These are phyloP conservation scores for Umbelopsis sp. DNA, from an alignment of 371 early-diverging fungal genomes.

Conservation along the genomic window DNA sequence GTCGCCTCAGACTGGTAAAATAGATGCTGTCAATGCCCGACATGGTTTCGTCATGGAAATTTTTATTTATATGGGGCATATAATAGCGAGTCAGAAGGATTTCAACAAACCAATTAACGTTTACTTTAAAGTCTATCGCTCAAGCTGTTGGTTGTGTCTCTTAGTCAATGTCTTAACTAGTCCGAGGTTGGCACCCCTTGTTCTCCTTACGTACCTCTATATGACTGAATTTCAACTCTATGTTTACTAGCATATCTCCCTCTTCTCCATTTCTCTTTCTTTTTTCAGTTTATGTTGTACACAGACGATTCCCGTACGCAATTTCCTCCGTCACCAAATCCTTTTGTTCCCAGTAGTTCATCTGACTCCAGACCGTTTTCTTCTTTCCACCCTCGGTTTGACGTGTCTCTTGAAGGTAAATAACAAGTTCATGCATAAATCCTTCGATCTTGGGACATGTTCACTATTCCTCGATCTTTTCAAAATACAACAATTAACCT, in stretches of 20 bases:
- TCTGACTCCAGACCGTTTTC: not conserved
- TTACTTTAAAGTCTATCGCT: not conserved
- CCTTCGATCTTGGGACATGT: not conserved
- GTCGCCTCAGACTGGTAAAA: not conserved
- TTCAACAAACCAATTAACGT: not conserved
- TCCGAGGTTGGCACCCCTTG: constrained; percentile 20
- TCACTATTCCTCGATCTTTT: no score
- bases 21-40: not conserved
- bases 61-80: not conserved
- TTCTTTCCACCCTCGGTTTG: not conserved
- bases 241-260: constrained; percentile 15
- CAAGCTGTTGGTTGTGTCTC: constrained; percentile 15
- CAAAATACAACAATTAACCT: no score
- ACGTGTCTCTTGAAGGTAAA: constrained; percentile 6
- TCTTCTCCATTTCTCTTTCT: not conserved
- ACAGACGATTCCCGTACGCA: constrained; percentile 10
- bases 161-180: constrained; percentile 6
- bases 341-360: not conserved
- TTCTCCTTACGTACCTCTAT: constrained; percentile 17
- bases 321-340: constrained; percentile 15
- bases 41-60: constrained; percentile 1
- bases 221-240: constrained; percentile 12
- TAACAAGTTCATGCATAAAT: not conserved
- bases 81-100: not conserved
- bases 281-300: constrained; percentile 12